A percentile compares a stretch with the other conserved stretches of the same genome.
Evolutionary conservation across 148 eudicot genomes (phyloP).

Genomic region (Persicaria tinctoria): DNA sequence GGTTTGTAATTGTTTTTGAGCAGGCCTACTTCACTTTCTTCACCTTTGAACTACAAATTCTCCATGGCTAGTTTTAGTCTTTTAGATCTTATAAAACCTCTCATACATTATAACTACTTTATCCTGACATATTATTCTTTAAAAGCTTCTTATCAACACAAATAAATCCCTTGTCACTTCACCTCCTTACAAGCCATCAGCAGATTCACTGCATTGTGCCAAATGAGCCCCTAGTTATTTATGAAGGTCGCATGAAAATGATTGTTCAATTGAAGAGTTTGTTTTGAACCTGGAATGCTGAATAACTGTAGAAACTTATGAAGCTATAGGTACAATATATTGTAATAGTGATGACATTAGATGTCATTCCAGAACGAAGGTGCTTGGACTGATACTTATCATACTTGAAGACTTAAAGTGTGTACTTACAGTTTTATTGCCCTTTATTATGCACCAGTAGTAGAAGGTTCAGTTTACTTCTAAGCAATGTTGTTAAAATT

Average conservation of each 20-base stretch:
- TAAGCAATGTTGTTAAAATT: not conserved
- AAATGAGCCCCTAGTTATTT: not conserved
- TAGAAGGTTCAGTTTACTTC: not conserved
- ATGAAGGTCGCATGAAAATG: not conserved
- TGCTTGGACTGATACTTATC: not conserved
- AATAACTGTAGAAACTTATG: not conserved
- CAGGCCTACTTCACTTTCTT: not conserved
- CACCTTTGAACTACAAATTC: not conserved
- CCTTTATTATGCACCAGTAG: slow-evolving; percentile 4
- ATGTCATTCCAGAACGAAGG: not conserved
- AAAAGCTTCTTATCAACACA: no score
- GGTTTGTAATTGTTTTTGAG: not conserved
- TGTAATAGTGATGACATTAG: not conserved
- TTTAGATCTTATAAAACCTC: not conserved
- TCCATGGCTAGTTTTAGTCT: not conserved
- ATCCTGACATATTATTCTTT: not conserved
- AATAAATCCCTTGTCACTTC: no score
- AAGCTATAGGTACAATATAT: not conserved
- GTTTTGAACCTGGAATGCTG: not conserved
- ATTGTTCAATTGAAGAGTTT: not conserved
- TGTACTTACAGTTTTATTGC: not conserved
- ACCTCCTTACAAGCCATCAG: no score
- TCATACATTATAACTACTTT: not conserved
- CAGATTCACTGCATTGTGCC: no score
- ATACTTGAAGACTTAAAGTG: not conserved